phyloP scores from a whole-genome alignment of 805 yeast species.

The Candida pseudofarinosa region DNA sequence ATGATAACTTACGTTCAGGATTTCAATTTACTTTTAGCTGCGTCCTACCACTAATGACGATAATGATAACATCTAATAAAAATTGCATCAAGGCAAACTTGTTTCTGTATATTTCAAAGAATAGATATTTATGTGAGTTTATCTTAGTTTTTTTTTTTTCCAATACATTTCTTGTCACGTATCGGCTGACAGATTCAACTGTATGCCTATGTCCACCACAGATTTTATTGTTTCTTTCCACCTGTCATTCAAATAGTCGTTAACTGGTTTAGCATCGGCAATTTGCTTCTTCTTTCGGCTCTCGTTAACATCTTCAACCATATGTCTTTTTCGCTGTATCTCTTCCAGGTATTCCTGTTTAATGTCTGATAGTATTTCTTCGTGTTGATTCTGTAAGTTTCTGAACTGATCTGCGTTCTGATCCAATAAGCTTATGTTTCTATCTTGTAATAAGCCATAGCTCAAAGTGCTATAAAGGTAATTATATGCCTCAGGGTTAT shows the following conservation, averaged over 20 bases:
- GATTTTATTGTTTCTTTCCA: constrained; percentile 49
- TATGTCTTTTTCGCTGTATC: constrained; percentile 35
- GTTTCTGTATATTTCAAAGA: no score
- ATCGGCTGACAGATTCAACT: not conserved
- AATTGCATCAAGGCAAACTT: no score
- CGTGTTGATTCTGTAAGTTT: constrained; percentile 29
- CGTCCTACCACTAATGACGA: no score
- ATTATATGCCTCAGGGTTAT: constrained; percentile 15
- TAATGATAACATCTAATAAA: no score
- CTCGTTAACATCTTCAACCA: constrained; percentile 39
- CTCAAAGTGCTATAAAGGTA: constrained; percentile 35
- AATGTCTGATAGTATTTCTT: constrained; percentile 19
- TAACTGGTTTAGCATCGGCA: constrained; percentile 38
- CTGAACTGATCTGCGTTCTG: constrained; percentile 37
- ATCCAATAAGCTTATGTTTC: constrained; percentile 34
- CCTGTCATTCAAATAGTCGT: constrained; percentile 41
- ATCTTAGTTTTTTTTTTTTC: no score
- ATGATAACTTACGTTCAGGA: no score
- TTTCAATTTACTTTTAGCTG: no score
- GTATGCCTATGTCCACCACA: constrained; percentile 27
- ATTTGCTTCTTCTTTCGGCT: constrained; percentile 42
- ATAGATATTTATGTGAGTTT: no score
- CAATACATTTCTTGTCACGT: no score
- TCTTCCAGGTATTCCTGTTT: constrained; percentile 17
- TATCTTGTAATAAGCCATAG: constrained; percentile 35